phyloP scores from a whole-genome alignment of 108 stramenopile genomes.

The Nitzschia sp. region DNA sequence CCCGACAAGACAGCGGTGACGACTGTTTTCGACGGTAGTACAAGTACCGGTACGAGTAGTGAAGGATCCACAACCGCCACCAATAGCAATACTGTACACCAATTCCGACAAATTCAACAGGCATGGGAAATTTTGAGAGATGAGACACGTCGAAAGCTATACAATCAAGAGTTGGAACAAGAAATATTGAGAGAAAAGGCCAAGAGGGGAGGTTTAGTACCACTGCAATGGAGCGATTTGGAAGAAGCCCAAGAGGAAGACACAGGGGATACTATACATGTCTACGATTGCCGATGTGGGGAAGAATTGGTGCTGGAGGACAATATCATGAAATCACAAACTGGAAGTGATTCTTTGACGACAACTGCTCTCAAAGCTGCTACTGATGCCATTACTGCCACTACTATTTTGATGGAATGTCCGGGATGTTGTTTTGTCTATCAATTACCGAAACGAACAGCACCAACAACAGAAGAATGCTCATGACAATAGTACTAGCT shows the following conservation, averaged over 20 bases:
- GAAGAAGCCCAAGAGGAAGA: constrained; percentile 49
- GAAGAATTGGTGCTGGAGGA: constrained; percentile 41
- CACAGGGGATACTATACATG: constrained; percentile 44
- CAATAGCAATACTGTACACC: neutral
- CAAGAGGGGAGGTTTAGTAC: constrained; percentile 35
- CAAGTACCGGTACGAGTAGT: too few relatives aligned
- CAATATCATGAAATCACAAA: too few relatives aligned
- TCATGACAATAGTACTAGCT: too few relatives aligned
- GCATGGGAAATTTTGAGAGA: constrained; percentile 70
- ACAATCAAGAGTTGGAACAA: constrained; percentile 56
- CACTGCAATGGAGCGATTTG: constrained; percentile 54
- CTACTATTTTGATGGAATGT: constrained; percentile 32
- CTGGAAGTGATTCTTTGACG: too few relatives aligned
- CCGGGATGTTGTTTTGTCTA: constrained; percentile 46
- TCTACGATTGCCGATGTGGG: constrained; percentile 72
- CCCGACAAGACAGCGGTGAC: constrained; percentile 63
- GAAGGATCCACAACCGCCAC: constrained; percentile 6
- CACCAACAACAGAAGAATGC: too few relatives aligned
- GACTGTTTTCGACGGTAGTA: too few relatives aligned
- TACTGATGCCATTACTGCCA: too few relatives aligned
- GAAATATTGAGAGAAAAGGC: constrained; percentile 28
- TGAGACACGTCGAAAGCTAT: constrained; percentile 38
- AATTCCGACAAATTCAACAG: constrained; percentile 65
- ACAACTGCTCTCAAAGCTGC: too few relatives aligned
- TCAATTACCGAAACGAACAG: constrained; percentile 8